These are phyloP conservation scores for Bretschneidera sinensis DNA, from an alignment of 345 rosid species.

Conservation along the genomic window DNA sequence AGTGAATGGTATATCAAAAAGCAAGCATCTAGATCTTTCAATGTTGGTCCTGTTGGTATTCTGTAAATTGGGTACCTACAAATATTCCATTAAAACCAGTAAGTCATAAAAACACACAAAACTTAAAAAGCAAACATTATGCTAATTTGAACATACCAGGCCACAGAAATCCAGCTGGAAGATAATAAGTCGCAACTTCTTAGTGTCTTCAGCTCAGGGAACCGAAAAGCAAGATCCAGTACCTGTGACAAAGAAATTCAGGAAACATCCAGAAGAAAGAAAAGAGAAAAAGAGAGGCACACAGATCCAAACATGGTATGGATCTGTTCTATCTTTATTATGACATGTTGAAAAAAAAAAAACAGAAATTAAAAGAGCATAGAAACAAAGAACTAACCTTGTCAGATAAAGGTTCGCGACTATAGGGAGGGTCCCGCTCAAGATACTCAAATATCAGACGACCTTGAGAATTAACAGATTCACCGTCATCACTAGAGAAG, in stretches of 20 bases:
- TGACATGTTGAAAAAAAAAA: too few relatives aligned
- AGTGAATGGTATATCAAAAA: slow-evolving; percentile 83
- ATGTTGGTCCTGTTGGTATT: slow-evolving; percentile 83
- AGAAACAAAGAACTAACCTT: slow-evolving; percentile 48
- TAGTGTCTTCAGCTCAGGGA: slow-evolving; percentile 55
- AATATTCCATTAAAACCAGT: slow-evolving; percentile 3
- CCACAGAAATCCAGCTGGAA: slow-evolving; percentile 92
- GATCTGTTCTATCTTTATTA: too few relatives aligned
- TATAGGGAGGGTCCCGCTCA: slow-evolving; percentile 71
- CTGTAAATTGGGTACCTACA: slow-evolving; percentile 87
- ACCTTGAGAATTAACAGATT: slow-evolving; percentile 43
- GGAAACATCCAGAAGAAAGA: neutral
- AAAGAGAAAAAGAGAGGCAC: neutral
- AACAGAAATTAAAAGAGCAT: neutral
- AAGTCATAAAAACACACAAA: slow-evolving; percentile 1
- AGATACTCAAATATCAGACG: slow-evolving; percentile 66
- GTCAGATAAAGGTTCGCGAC: slow-evolving; percentile 88
- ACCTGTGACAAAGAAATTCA: slow-evolving; percentile 38
- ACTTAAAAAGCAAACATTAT: neutral
- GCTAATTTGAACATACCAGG: slow-evolving; percentile 47
- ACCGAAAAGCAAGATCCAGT: slow-evolving; percentile 54
- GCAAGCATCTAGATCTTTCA: slow-evolving; percentile 92
- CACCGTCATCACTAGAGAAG: slow-evolving; percentile 75
- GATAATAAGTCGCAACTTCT: slow-evolving; percentile 72
- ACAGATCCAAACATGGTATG: neutral